Evolutionary conservation across 2,329 filamentous ascomycete genomes (phyloP).

Genomic region (Fusarium haematococcum): DNA sequence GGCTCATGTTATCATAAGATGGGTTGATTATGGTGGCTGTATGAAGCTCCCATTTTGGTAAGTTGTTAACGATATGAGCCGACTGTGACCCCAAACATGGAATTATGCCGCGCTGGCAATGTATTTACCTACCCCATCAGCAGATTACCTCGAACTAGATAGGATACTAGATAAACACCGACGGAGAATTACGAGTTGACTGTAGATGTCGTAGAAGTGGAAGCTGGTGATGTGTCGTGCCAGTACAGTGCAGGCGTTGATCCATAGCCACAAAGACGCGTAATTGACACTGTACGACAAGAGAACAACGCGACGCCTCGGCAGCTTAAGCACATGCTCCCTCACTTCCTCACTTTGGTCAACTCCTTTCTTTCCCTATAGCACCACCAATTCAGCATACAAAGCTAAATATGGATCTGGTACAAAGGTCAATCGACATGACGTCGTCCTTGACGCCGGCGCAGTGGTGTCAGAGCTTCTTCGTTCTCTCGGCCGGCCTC

Average conservation of each 20-base stretch:
- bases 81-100: not conserved
- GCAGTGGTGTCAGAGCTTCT: conserved; percentile 60
- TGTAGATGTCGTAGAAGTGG: not conserved
- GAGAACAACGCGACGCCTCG: not conserved
- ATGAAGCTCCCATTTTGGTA: fast-evolving
- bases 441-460: conserved; percentile 40
- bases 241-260: conserved; percentile 8
- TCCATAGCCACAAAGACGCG: fast-evolving
- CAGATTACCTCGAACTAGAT: not conserved
- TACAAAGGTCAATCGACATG: conserved; percentile 5
- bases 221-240: not conserved
- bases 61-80: not conserved
- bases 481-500: conserved; percentile 55
- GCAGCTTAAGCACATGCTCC: conserved; percentile 16
- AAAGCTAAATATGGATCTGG: conserved; percentile 6
- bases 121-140: not conserved
- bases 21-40: not conserved
- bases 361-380: not conserved
- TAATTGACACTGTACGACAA: conserved; percentile 7
- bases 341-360: not conserved
- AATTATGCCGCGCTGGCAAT: not conserved
- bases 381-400: not conserved
- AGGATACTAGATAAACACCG: not conserved
- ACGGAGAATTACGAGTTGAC: not conserved
- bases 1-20: no score